Evolutionary conservation across 352 stramenopile genomes (phyloP).

Genomic region (Pythium plurisporium): DNA sequence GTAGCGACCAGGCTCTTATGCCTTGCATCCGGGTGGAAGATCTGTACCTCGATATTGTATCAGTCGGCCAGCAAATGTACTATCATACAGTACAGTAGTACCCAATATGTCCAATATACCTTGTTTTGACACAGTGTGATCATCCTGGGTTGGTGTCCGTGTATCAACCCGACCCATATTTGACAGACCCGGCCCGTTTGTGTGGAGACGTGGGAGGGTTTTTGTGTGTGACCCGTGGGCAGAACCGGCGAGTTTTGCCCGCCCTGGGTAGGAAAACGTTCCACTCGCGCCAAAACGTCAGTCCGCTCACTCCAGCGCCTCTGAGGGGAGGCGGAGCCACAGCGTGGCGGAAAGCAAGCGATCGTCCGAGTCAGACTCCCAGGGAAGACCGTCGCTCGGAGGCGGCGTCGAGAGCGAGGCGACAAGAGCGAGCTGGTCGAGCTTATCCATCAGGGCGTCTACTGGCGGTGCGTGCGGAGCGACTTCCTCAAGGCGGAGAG

Average conservation of each 20-base stretch:
- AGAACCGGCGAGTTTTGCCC: slow-evolving; percentile 11
- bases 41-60: too few species aligned
- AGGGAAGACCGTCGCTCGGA: too few species aligned
- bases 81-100: too few species aligned
- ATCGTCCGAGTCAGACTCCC: not conserved
- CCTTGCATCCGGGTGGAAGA: too few species aligned
- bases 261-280: slow-evolving; percentile 13
- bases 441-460: too few species aligned
- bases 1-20: too few species aligned
- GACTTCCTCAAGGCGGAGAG: not conserved
- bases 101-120: too few species aligned
- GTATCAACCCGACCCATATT: slow-evolving; percentile 2
- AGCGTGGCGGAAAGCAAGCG: not conserved
- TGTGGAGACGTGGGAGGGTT: too few species aligned
- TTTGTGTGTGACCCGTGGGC: slow-evolving; percentile 6
- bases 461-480: too few species aligned
- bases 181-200: not conserved
- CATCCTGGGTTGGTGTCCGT: too few species aligned
- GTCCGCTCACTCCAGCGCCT: slow-evolving; percentile 8
- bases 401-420: not conserved
- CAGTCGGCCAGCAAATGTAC: too few species aligned
- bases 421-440: not conserved
- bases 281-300: slow-evolving; percentile 28
- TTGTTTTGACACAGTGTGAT: too few species aligned
- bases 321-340: slow-evolving; percentile 1